Evolutionary conservation across 2,329 filamentous ascomycete species (phyloP), one percentile per base, ranked within the genome.

Genomic region (Metarhizium anisopliae): DNA sequence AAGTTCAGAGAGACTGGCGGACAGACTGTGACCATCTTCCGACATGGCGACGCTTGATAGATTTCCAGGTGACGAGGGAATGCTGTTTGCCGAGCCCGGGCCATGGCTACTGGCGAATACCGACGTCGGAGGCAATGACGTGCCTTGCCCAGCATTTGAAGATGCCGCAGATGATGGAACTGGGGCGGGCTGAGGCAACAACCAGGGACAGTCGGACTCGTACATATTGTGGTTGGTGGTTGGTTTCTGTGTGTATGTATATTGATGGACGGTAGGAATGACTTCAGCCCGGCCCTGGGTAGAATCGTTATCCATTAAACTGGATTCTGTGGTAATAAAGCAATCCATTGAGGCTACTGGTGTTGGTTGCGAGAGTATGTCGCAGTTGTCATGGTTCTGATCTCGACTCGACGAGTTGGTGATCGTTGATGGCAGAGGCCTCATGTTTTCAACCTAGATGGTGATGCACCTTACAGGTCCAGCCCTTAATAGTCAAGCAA

Each of bases 1-100:
- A 53, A 62, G 53, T 20, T 63, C 61, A 8, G 59, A 55, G 32
- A 61, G 58, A 50, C 64, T 64, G 2, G 57, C 56, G 14, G 59
- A 51, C 13, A 62, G 61, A 59, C 68, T 64, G 51, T 62, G 63
- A 8, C 62, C 63, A 43, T 61, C 60, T 30, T 68, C 66, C n/a
- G 67, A 70, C 7, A 58, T 49, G 29, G 78, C 81, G 6, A 72
- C 74, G 4, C 71, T 70, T 2, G 82, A 70, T 3, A 80, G 81
- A 62, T 77, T 75, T 57, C 74, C 72, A 47, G 76, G 73, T n/a
- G 81, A 83, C 13, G 76, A 79, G 10, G 74, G 68, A 53, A 72
- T 76, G 59, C 80, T 81, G 35, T 78, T 64, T 14, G 64, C 60
- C 1, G 69, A 72, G 43, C 61, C 63, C 2, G 67, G 59, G 13